Evolutionary conservation across 352 stramenopile genomes (phyloP), one percentile per base, ranked within the genome.

Genomic region (Globisporangium apiculatum): DNA sequence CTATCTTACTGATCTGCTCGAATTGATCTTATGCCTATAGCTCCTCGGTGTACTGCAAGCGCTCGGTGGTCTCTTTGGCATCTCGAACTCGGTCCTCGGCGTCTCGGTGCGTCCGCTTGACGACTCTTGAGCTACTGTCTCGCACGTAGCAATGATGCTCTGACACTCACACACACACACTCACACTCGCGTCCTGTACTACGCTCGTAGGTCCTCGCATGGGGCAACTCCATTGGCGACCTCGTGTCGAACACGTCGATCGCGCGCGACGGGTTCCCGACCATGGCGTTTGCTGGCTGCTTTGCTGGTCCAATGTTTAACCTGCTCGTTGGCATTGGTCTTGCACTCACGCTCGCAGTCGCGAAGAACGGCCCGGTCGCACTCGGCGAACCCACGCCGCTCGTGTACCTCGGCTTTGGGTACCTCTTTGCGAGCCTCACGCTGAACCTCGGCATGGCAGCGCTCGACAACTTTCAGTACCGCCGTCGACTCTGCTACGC

Each of bases 231-330:
- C 1, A 85, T 93, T 36, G 80, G 80, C 2, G 83, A 91, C 50
- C 66, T 93, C 4, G 78, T 91, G 7, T 89, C 83, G 3, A 87
- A 91, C 57, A 89, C 83, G 35, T 77, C 83, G 0, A 91, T 93
- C 52, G 83, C 83, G 6, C 71, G 81, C 11, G 80, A 91, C 50
- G 83, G 83, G 6, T 91, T 91, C 53, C 83, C 83, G 1, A 88
- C 77, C 5, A 93, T 93, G 83, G 81, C 83, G 7, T 91, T 93
- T 42, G 80, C 80, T 15, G 81, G 83, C 18, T 93, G 83, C 65
- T 93, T 93, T 49, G 83, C 80, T 18, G 81, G 83, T 0, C 83
- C 83, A 15, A 88, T 91, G 73, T 91, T 91, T 64, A 90, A 91
- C 41, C 58, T 93, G 37, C 69, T 93, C 10, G 60, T 91, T 6